A percentile compares a stretch with the other conserved stretches of the same genome.
These are phyloP conservation scores for Cicer arietinum DNA, from an alignment of 306 rosid species.

Conservation along the genomic window DNA sequence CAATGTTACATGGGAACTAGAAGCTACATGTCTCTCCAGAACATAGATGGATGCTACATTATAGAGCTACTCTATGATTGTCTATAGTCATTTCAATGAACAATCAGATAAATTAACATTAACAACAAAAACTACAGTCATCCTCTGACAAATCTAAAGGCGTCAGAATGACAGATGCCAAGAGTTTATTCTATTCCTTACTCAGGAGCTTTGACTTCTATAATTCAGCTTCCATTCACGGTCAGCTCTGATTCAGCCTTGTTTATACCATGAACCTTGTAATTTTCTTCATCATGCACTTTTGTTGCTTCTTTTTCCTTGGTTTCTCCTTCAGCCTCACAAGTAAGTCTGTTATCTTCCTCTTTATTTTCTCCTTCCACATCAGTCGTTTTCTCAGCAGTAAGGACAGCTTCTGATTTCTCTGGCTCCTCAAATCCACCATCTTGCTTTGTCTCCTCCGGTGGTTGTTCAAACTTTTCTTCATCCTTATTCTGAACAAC, in stretches of 20 bases:
- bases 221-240: constrained; percentile 60
- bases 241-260: constrained; percentile 55
- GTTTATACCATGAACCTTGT: constrained; percentile 47
- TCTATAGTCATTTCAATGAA: constrained; percentile 63
- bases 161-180: constrained; percentile 55
- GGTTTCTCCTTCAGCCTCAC: constrained; percentile 54
- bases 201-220: constrained; percentile 49
- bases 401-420: constrained; percentile 43
- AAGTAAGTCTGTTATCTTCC: constrained; percentile 42
- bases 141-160: constrained; percentile 55
- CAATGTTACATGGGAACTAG: constrained; percentile 54
- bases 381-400: constrained; percentile 52
- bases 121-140: constrained; percentile 64
- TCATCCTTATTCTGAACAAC: constrained; percentile 50
- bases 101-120: constrained; percentile 66
- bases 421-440: constrained; percentile 47
- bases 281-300: constrained; percentile 53
- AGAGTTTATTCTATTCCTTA: constrained; percentile 48
- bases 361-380: constrained; percentile 61
- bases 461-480: constrained; percentile 54
- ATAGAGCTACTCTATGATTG: constrained; percentile 66
- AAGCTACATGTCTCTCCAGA: constrained; percentile 58
- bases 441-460: constrained; percentile 51
- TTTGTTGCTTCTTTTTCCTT: constrained; percentile 54
- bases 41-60: constrained; percentile 58